Evolutionary conservation across 257 asterid genomes (phyloP).

Genomic region (Nyctanthes arbortristis): DNA sequence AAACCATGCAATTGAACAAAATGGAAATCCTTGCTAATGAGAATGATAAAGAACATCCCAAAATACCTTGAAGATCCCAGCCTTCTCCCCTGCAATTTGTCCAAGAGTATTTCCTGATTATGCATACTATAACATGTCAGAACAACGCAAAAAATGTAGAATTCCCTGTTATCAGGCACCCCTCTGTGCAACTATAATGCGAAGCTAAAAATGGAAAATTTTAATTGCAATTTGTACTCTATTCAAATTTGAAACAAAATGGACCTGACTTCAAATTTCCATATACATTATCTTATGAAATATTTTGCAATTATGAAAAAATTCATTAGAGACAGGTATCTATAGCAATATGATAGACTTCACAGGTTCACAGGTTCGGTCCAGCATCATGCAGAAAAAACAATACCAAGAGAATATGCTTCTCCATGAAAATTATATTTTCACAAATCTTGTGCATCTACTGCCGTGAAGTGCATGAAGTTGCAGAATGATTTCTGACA

Average conservation of each 20-base stretch:
- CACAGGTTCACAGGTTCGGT: constrained; percentile 17
- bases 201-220: constrained; percentile 5
- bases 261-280: not conserved
- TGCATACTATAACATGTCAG: constrained; percentile 20
- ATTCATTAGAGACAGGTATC: constrained; percentile 8
- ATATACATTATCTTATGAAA: not conserved
- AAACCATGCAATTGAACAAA: constrained; percentile 3
- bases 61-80: constrained; percentile 92
- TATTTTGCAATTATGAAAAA: constrained; percentile 2
- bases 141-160: constrained; percentile 11
- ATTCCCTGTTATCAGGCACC: constrained; percentile 1
- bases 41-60: constrained; percentile 14
- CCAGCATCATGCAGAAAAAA: not conserved
- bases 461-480: not conserved
- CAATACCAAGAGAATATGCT: constrained; percentile 1
- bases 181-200: constrained; percentile 1
- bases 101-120: constrained; percentile 90
- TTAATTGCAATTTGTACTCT: not conserved
- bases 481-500: not conserved
- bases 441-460: too few species aligned
- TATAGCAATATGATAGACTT: not conserved
- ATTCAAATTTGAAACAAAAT: constrained; percentile 8
- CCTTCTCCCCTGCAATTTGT: constrained; percentile 96
- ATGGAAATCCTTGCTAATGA: constrained; percentile 12
- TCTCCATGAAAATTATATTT: not conserved